phyloP scores from a whole-genome alignment of 1,284 basidiomycete species.

The Cronartium quercuum region DNA sequence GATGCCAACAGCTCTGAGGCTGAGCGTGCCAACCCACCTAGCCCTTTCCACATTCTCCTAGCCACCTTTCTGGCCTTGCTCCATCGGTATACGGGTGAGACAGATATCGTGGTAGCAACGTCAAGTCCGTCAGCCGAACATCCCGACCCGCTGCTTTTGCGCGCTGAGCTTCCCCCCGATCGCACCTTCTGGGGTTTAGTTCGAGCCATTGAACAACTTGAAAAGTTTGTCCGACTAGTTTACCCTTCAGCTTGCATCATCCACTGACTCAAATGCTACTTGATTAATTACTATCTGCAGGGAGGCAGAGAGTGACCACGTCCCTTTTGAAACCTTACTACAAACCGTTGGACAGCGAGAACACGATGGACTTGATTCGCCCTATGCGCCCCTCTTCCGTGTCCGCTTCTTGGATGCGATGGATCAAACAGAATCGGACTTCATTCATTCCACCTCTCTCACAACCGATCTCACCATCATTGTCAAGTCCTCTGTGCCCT shows the following conservation, averaged over 20 bases:
- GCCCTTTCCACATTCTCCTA: conserved; percentile 84
- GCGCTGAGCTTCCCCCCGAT: conserved; percentile 73
- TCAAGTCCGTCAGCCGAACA: conserved; percentile 64
- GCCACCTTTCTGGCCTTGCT: conserved; percentile 84
- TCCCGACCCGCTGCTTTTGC: conserved; percentile 73
- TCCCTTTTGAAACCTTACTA: conserved; percentile 77
- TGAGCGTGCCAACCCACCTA: conserved; percentile 53
- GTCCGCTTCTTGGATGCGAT: conserved; percentile 95
- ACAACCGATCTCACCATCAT: conserved; percentile 85
- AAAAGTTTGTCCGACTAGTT: conserved; percentile 51
- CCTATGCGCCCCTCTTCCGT: conserved; percentile 63
- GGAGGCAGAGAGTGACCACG: conserved; percentile 73
- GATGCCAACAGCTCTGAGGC: conserved; percentile 46
- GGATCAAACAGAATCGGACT: conserved; percentile 62
- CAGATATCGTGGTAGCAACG: conserved; percentile 85
- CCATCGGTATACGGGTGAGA: conserved; percentile 93
- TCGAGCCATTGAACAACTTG: conserved; percentile 73
- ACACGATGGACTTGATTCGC: conserved; percentile 35
- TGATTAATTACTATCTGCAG: background rate
- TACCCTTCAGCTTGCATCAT: background rate
- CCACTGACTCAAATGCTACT: too few species aligned
- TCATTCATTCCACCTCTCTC: conserved; percentile 69
- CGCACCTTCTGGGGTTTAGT: conserved; percentile 91
- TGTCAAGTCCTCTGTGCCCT: conserved; percentile 47
- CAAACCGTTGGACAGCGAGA: conserved; percentile 46